Evolutionary conservation across 768 basidiomycete species (phyloP), one percentile per base, ranked within the genome.

Genomic region (Boletus reticulatus): DNA sequence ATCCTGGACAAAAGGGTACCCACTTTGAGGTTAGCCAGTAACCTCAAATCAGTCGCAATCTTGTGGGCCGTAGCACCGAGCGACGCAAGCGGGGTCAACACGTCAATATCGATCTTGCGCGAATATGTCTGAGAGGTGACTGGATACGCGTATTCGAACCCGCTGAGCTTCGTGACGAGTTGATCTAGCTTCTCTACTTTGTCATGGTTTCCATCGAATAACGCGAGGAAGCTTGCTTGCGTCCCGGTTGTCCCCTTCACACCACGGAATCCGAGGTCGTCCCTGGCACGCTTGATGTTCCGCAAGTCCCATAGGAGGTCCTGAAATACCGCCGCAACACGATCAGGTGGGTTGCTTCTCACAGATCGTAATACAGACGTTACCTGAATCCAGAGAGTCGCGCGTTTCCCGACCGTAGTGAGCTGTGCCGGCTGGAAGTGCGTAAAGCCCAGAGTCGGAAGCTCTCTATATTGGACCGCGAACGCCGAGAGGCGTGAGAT

Each of bases 241-340:
- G 97, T 98, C 10, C 97, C 97, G 0, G 97, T 99, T 0, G 97
- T 98, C n/a, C 97, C 97, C 74, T 99, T 99, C 49, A 96, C 97
- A 44, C 97, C 97, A 52, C 97, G 84, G 79, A 99, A 98, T 5
- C 97, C 96, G 48, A 99, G 73, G 70, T 98, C 96, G 59, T 92
- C 87, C 22, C 92, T 78, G 0, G 91, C 94, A 31, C 96, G 84
- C 68, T 87, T 85, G 67, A 99, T 79, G 71, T 98, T 98, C 19
- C 96, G 81, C 55, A 99, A 77, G 72, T 99, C 97, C 96, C 95
- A 98, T 2, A 98, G 78, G 3, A 99, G 80, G 66, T 99, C 97
- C 84, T 92, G 59, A 11, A 41, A 17, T 27, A 38, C 50, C 43
- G 43, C 38, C 24, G 49, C 34, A 39, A 17, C n/a, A 31, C 17